Evolutionary conservation across 306 rosid species (phyloP).

Genomic region (Heteromeles arbutifolia): DNA sequence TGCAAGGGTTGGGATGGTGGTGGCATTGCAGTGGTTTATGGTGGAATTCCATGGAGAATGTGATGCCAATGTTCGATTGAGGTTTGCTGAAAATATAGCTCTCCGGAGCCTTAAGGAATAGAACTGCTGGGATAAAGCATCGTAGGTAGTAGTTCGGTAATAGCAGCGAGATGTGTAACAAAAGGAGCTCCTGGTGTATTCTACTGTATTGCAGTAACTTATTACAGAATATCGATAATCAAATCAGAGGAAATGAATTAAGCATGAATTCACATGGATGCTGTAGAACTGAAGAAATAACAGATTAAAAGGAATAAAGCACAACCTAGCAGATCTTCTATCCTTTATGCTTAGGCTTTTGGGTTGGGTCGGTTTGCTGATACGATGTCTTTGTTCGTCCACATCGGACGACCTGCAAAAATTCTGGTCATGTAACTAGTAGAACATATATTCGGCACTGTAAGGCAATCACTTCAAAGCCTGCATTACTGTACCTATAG

Average conservation of each 20-base stretch:
- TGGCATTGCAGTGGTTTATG: neutral
- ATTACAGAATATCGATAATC: neutral
- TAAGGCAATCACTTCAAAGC: constrained; percentile 9
- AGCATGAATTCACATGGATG: neutral
- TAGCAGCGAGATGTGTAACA: neutral
- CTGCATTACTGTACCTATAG: constrained; percentile 14
- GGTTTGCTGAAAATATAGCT: neutral
- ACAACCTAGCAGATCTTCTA: neutral
- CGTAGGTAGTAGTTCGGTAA: neutral
- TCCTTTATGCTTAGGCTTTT: neutral
- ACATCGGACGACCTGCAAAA: neutral
- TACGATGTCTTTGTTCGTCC: neutral
- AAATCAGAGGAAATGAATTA: neutral
- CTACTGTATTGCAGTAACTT: neutral
- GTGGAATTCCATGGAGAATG: neutral
- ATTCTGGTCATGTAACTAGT: neutral
- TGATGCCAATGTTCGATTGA: neutral
- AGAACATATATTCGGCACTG: neutral
- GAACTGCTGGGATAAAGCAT: neutral
- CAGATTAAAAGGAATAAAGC: neutral
- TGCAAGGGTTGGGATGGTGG: no score
- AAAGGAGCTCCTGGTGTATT: neutral
- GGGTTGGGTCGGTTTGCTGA: neutral
- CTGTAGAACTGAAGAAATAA: neutral
- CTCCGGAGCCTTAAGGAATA: neutral